Base-by-base conservation (phyloP, 75 land plant genomes). In the Cupressus sempervirens region DNA sequence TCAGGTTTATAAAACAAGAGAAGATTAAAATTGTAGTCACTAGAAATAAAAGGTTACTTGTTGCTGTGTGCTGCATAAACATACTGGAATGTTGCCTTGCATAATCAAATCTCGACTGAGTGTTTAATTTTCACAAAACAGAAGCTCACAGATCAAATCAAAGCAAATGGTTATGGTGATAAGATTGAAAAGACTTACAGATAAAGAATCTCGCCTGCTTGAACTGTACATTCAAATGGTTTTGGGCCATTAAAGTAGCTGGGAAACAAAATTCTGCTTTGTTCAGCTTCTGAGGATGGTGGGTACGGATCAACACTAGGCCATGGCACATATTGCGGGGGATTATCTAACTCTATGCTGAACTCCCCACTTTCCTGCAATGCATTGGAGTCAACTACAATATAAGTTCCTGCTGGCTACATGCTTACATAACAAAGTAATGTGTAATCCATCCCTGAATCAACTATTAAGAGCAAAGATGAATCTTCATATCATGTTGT, bases 251-350 rank as follows among this genome's bases (percentile, higher is more conserved):
- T 88, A 82, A 93, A 95, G 79, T 95, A 96, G 40, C 89, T 86
- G 5, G 98, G 97, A 84, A 85, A 94, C 43, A 80, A 38, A 46
- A 85, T 76, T 75, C 87, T 88, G 74, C 82, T 74, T 74, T 88
- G 84, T 82, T 35, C 70, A 13, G 67, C 81, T 14, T 85, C 82
- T 81, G 53, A 84, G 34, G 88, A 74, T 20, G 85, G 56, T 52
- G 93, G 91, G 76, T 88, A 92, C 11, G 98, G 98, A 87, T 96
- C 92, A 83, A 96, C 95, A 83, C 95, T 95, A 54, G 92, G 92
- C 98, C 98, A 96, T 13, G 98, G 98, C 30, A 96, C 93, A 83
- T 54, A 50, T 3, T 90, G 86, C 80, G 52, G 79, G 14, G 93
- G 93, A 67, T 84, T 76, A 40, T 92, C 95, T 12, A 86, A 81